These are phyloP conservation scores for Paramecium octaurelia DNA, from an alignment of 73 alveolate species.

Conservation along the genomic window DNA sequence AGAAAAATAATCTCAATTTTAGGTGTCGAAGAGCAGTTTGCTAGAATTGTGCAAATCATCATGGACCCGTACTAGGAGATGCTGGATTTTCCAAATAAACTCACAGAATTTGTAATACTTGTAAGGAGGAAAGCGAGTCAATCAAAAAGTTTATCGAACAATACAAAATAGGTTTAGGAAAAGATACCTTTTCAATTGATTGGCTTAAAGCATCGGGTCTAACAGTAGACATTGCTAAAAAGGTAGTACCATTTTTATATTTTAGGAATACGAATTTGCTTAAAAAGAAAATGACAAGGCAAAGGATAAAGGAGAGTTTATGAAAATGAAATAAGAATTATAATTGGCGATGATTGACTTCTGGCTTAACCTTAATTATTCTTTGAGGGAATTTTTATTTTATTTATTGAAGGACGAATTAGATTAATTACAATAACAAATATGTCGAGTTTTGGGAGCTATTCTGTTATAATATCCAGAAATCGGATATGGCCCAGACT, in stretches of 20 bases:
- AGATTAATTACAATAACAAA: neutral
- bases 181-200: neutral
- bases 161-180: slow-evolving; percentile 4
- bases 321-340: neutral
- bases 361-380: neutral
- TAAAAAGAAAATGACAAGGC: neutral
- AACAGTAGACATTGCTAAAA: neutral
- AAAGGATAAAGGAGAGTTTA: neutral
- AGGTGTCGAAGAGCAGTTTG: slow-evolving; percentile 37
- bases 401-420: neutral
- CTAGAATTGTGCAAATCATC: neutral
- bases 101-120: neutral
- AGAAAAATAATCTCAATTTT: neutral
- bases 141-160: neutral
- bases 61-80: neutral
- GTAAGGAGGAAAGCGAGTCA: slow-evolving; percentile 16
- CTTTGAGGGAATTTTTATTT: neutral
- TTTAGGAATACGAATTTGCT: neutral
- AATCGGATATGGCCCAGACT: slow-evolving; percentile 36
- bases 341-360: neutral
- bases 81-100: neutral
- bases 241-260: neutral
- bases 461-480: neutral
- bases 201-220: neutral
- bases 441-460: slow-evolving; percentile 9